These are phyloP conservation scores for Diutina ranongensis DNA, from an alignment of 1,139 yeast genomes.

Conservation along the genomic window DNA sequence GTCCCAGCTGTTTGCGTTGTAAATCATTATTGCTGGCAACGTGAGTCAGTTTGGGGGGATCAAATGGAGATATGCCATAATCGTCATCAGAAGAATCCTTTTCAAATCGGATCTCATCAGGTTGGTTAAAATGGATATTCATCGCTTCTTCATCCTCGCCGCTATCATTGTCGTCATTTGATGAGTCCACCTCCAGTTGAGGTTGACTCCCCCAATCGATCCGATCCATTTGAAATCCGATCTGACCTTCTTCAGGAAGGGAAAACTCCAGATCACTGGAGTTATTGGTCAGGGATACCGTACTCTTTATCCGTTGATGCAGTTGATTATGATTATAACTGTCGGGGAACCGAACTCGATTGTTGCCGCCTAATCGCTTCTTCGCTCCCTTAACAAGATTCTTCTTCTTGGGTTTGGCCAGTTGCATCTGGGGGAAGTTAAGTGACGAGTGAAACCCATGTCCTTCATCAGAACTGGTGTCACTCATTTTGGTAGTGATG, in stretches of 20 bases:
- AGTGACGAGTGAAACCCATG: slow-evolving; percentile 1
- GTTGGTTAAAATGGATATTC: not conserved
- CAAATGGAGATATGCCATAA: not conserved
- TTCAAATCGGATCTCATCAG: not conserved
- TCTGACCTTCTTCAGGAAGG: not conserved
- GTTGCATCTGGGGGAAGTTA: slow-evolving; percentile 1
- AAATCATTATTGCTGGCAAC: not conserved
- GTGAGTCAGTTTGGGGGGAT: not conserved
- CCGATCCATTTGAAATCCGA: not conserved
- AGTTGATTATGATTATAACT: not conserved
- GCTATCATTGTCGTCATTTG: not conserved
- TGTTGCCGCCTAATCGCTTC: not conserved
- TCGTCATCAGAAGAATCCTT: not conserved
- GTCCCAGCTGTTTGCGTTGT: not conserved
- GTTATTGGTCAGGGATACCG: slow-evolving; percentile 2
- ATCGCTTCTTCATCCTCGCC: not conserved
- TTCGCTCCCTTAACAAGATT: slow-evolving; percentile 1
- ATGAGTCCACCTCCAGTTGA: not conserved
- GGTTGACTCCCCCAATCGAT: not conserved
- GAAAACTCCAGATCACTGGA: slow-evolving; percentile 1
- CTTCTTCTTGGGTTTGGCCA: not conserved
- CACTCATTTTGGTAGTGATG: not conserved
- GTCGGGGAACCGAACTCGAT: not conserved
- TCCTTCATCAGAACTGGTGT: slow-evolving; percentile 1
- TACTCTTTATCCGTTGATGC: not conserved